Evolutionary conservation across 2,329 filamentous ascomycete genomes (phyloP).

Genomic region (Alternaria gansuensis): DNA sequence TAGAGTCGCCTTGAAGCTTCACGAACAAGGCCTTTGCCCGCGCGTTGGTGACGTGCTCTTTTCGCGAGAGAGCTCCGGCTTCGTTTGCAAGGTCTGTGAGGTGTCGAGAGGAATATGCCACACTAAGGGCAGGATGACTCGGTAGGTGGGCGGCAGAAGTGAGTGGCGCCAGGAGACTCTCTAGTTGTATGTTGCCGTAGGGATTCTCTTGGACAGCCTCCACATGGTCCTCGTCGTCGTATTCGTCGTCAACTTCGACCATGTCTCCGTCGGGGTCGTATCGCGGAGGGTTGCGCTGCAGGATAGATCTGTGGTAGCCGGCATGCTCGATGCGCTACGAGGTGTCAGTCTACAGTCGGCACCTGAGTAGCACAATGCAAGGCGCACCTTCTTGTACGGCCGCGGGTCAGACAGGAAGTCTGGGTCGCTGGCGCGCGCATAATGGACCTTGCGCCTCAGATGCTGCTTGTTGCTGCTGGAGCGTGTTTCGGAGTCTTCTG

Average conservation of each 20-base stretch:
- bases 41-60: constrained; percentile 77
- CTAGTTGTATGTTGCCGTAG: constrained; percentile 74
- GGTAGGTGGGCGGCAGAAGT: constrained; percentile 78
- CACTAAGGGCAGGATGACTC: constrained; percentile 75
- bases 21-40: constrained; percentile 78
- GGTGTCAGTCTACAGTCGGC: constrained; percentile 24
- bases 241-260: constrained; percentile 75
- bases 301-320: constrained; percentile 75
- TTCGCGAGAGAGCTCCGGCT: constrained; percentile 74
- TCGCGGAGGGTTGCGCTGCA: constrained; percentile 75
- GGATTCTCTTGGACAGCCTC: constrained; percentile 74
- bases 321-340: constrained; percentile 75
- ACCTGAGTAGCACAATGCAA: constrained; percentile 12
- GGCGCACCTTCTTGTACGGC: constrained; percentile 74
- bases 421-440: constrained; percentile 74
- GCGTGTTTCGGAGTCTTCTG: constrained; percentile 74
- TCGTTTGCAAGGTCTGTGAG: constrained; percentile 75
- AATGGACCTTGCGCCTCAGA: constrained; percentile 76
- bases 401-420: constrained; percentile 67
- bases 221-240: constrained; percentile 68
- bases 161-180: constrained; percentile 77
- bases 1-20: constrained; percentile 76
- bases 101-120: constrained; percentile 77
- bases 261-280: constrained; percentile 82
- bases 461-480: constrained; percentile 81